Base-by-base conservation (phyloP, 768 basidiomycete genomes). In the Psilocybe cubensis region DNA sequence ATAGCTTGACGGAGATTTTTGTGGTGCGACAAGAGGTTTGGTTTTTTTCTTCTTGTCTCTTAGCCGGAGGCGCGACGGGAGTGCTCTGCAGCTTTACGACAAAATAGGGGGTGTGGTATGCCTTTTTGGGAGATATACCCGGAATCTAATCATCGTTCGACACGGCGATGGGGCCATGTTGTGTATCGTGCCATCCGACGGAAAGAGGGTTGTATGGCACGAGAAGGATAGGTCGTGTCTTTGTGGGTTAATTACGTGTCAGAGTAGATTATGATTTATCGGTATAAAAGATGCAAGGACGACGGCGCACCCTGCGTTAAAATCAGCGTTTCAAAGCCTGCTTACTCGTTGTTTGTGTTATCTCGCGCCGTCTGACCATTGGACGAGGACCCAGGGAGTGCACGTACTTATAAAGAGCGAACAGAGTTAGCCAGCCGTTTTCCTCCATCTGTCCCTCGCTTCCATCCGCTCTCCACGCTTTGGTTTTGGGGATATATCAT, bases 381-480 rank as follows among this genome's bases (percentile, higher is more conserved):
- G 35, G 12, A n/a, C n/a, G n/a, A n/a, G n/a, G n/a, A n/a, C n/a
- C n/a, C n/a, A n/a, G n/a, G n/a, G n/a, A n/a, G n/a, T n/a, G n/a
- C n/a, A n/a, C n/a, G n/a, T n/a, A n/a, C n/a, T 12, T 38, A 38
- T 38, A 38, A 38, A n/a, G 12, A 38, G 14, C n/a, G 5, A 14
- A 17, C 12, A 11, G n/a, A 17, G 10, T n/a, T n/a, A n/a, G 14
- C 35, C 12, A 38, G 10, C 31, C 35, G 14, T 38, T 38, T n/a
- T n/a, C n/a, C 35, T 38, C 35, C 35, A 11, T 38, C 35, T 3
- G 35, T 38, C 12, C 7, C 31, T 33, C 14, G 14, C 35, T 14
- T n/a, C 18, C 21, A n/a, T 44, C 52, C 52, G 52, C 25, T 54
- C 42, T 31, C 46, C 45, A 21, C 46, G 54, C 54, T 56, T 48